Percentiles rank a stretch among this genome's conserved stretches.
Conservation (phyloP, 2,329 filamentous ascomycete species). For the Xylariaceae sp. region DNA sequence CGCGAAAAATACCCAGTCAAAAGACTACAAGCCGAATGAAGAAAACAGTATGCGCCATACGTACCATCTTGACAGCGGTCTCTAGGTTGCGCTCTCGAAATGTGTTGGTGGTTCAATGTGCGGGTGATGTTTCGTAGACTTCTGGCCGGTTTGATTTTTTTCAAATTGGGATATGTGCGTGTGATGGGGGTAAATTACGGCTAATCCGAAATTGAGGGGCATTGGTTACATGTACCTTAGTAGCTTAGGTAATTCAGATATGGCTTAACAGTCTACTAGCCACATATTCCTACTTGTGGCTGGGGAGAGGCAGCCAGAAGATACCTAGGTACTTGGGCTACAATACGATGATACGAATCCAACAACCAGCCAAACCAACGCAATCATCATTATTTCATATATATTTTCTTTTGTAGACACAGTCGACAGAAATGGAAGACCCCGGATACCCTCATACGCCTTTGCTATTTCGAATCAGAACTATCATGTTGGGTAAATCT, state of each 20-base stretch:
- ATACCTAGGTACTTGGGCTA: no score
- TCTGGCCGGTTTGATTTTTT: constrained; percentile 19
- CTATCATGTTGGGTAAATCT: no score
- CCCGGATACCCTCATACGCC: no score
- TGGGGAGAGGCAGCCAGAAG: no score
- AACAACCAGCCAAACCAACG: no score
- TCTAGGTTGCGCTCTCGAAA: constrained; percentile 45
- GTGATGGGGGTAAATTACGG: constrained; percentile 22
- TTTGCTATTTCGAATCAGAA: no score
- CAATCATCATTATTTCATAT: no score
- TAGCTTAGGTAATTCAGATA: not conserved
- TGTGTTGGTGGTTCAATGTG: constrained; percentile 26
- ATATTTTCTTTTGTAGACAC: no score
- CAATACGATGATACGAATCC: no score
- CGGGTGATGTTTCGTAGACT: constrained; percentile 22
- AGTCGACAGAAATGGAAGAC: no score
- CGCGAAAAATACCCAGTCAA: not conserved
- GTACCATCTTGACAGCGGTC: constrained; percentile 53
- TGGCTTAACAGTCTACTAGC: not conserved
- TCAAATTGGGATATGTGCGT: constrained; percentile 27
- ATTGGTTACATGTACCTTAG: no score
- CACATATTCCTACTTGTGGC: not conserved
- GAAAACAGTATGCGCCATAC: constrained; percentile 38
- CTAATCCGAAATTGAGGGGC: constrained; percentile 16
- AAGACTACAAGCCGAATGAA: constrained; percentile 6